Evolutionary conservation across 2,329 filamentous ascomycete genomes (phyloP), one percentile per base, ranked within the genome.

Genomic region (Verticillium nubilum): DNA sequence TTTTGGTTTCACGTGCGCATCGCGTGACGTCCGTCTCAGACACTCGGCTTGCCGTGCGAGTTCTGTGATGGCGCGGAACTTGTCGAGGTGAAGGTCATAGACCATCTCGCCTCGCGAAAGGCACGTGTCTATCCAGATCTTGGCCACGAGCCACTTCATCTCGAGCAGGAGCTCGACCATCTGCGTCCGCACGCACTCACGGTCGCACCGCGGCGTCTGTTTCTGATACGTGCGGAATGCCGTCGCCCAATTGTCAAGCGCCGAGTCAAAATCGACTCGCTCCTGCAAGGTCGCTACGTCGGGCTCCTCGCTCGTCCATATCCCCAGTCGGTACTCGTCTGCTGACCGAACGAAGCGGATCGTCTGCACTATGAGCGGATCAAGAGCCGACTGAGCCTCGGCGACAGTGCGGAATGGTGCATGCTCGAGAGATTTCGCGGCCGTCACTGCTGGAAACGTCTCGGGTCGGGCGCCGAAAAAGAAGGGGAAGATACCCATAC

Each of bases 401-500:
- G 64, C 59, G 4, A 71, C 54, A 1, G 59, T 60, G 47, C 19
- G 3, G 57, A 3, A 62, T 17, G 0, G 66, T 59, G 19, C 61
- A 57, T 1, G 62, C 61, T 1, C 55, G 26, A 4, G 54, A 9
- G 19, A 3, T 15, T 37, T 10, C 17, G 25, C 12, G 4, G 25
- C 17, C 12, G 57, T 31, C 13, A 71, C 56, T 13, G 57, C 57
- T 1, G 70, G 70, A 26, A 72, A 69, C n/a, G 60, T 61, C 9
- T 58, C 56, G 3, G 60, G 26, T 2, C 59, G 58, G n/a, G 59
- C 59, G 1, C 68, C 64, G 47, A 77, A 77, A 64, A 78, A 78
- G 54, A 71, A 69, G 0, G 76, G 76, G 1, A 77, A 70, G 3
- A 77, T 61, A 37, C 68, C 72, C 26, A 78, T 66, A 15, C 77